Percentiles rank a stretch among this genome's conserved stretches.
phyloP scores from a whole-genome alignment of 2,329 filamentous ascomycete genomes.

The Pseudopyrenochaeta lycopersici region DNA sequence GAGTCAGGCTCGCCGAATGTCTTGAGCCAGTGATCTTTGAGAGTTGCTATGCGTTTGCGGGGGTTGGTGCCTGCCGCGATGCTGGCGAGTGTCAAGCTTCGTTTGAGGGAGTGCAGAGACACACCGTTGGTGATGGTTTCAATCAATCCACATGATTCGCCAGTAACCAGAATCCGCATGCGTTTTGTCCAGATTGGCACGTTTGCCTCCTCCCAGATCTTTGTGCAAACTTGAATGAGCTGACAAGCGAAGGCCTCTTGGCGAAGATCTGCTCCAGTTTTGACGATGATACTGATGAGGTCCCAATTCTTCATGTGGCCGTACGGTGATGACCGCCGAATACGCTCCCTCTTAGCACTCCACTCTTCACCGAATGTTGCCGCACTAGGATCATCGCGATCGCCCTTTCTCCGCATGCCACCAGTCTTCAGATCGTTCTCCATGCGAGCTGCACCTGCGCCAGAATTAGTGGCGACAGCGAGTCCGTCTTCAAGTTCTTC shows the following conservation, averaged over 20 bases:
- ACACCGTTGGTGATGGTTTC: constrained; percentile 91
- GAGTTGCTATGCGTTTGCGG: constrained; percentile 77
- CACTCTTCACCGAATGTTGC: constrained; percentile 88
- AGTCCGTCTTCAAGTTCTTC: constrained; percentile 67
- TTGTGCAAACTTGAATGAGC: constrained; percentile 81
- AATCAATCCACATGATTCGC: constrained; percentile 83
- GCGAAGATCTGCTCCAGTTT: constrained; percentile 82
- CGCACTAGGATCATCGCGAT: constrained; percentile 85
- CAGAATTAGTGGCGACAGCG: constrained; percentile 67
- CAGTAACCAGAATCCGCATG: constrained; percentile 87
- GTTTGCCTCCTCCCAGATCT: constrained; percentile 79
- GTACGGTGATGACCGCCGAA: constrained; percentile 83
- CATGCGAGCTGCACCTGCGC: constrained; percentile 82
- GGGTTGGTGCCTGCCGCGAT: constrained; percentile 78
- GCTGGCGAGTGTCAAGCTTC: constrained; percentile 78
- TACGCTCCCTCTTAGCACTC: constrained; percentile 84
- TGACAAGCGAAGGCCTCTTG: constrained; percentile 90
- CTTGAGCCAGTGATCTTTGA: constrained; percentile 83
- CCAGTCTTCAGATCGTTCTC: constrained; percentile 90
- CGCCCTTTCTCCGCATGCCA: constrained; percentile 80
- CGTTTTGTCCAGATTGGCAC: constrained; percentile 87
- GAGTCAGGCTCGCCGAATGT: constrained; percentile 76
- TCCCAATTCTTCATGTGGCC: constrained; percentile 94
- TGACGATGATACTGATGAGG: constrained; percentile 85
- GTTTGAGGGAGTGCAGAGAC: constrained; percentile 85